Base-by-base conservation (phyloP, 208 protist species). In the Leishmania tarentolae region DNA sequence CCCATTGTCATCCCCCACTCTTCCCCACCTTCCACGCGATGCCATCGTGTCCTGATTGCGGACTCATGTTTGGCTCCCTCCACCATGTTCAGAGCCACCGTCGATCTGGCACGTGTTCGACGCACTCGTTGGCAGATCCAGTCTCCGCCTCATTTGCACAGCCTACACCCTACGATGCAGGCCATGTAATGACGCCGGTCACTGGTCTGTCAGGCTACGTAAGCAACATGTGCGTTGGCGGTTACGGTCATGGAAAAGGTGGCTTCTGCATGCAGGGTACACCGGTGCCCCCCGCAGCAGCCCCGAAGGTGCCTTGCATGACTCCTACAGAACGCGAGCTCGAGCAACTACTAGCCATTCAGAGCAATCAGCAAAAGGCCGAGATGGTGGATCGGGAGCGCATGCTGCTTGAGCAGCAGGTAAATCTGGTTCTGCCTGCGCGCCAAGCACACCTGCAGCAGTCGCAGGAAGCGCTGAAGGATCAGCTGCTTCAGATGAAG, bases 1-100 rank as follows among this genome's bases (percentile, higher is more conserved):
- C 69, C 44, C n/a, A n/a, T n/a, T n/a, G n/a, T n/a, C n/a, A n/a
- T n/a, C 46, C 50, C 52, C n/a, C 11, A 68, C 4, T 73, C 42
- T 8, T n/a, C 42, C 13, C 21, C 42, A 46, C 44, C 28, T 31
- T 75, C 17, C 31, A 46, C 44, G 47, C n/a, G 24, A 91, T 91
- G 88, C 88, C 86, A 19, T 21, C 83, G 37, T 92, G 88, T 69
- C 88, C 86, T 2, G 83, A 92, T n/a, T 92, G 88, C 46, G 88
- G 88, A 6, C 69, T 90, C n/a, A 71, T 88, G 46, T 92, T 85
- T 46, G 86, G 86, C 63, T 81, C 78, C 56, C 75, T 85, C 42
- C 80, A 86, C 70, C 80, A 83, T 63, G 68, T 92, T 3, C 86
- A 87, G 24, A 42, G 75, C 7, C 88, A 92, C 66, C 85, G 85